phyloP scores from a whole-genome alignment of 805 yeast species.

The Lachancea thermotolerans region DNA sequence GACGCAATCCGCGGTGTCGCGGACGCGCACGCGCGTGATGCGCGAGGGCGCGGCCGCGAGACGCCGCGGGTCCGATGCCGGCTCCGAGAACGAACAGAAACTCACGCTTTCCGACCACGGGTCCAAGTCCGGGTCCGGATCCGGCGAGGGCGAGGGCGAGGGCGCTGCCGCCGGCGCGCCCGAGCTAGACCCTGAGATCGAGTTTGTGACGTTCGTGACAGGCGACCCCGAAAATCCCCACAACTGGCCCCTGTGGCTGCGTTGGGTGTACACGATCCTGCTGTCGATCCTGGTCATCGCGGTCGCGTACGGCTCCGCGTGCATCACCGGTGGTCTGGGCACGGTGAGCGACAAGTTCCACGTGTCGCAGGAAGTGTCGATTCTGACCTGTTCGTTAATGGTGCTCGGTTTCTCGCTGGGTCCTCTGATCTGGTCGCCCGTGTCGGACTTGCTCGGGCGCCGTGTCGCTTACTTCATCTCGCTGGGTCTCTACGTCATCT shows the following conservation, averaged over 20 bases:
- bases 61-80: slow-evolving; percentile 5
- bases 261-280: slow-evolving; percentile 63
- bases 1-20: slow-evolving; percentile 29
- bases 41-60: slow-evolving; percentile 9
- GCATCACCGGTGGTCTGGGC: slow-evolving; percentile 80
- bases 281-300: slow-evolving; percentile 70
- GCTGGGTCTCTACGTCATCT: slow-evolving; percentile 63
- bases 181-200: slow-evolving; percentile 57
- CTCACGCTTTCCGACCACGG: slow-evolving; percentile 12
- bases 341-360: slow-evolving; percentile 56
- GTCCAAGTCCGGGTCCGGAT: slow-evolving; percentile 24
- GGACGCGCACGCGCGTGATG: slow-evolving; percentile 35
- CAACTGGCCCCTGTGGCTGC: slow-evolving; percentile 58
- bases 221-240: slow-evolving; percentile 87
- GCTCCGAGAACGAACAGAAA: slow-evolving; percentile 4
- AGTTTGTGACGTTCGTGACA: slow-evolving; percentile 74
- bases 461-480: slow-evolving; percentile 76
- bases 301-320: slow-evolving; percentile 91
- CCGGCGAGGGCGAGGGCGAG: slow-evolving; percentile 12
- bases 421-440: slow-evolving; percentile 84
- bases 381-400: slow-evolving; percentile 76
- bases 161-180: slow-evolving; percentile 4
- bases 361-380: slow-evolving; percentile 74
- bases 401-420: slow-evolving; percentile 85
- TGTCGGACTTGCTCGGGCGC: slow-evolving; percentile 81